Percentiles rank a stretch among this genome's conserved stretches.
These are phyloP conservation scores for Globisporangium viniferum DNA, from an alignment of 352 stramenopile species.

Conservation along the genomic window DNA sequence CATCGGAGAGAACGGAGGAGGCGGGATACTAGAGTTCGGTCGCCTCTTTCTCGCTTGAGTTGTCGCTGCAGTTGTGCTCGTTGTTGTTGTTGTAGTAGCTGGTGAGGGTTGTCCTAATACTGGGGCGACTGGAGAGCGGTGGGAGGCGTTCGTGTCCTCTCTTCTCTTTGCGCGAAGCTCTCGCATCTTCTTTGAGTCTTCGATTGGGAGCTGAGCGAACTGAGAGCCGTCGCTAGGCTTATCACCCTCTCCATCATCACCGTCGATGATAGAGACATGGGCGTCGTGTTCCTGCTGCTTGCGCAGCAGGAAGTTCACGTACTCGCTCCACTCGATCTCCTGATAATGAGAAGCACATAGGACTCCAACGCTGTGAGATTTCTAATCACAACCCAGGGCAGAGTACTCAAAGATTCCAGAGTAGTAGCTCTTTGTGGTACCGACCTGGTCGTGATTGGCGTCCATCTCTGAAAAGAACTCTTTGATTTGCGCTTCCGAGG, in stretches of 20 bases:
- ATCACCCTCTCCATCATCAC: not conserved
- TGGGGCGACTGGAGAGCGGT: not conserved
- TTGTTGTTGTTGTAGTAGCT: not conserved
- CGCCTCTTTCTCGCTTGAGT: not conserved
- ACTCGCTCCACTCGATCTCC: conserved; percentile 58
- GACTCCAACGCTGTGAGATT: too few species aligned
- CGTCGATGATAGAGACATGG: not conserved
- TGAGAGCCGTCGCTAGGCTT: not conserved
- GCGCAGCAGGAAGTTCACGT: conserved; percentile 41
- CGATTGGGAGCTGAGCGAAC: not conserved
- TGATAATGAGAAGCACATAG: not conserved
- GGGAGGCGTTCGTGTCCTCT: conserved; percentile 20
- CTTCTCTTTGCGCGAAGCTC: conserved; percentile 28
- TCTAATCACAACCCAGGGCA: too few species aligned
- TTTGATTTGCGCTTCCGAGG: conserved; percentile 20
- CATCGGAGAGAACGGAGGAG: not conserved
- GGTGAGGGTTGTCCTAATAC: not conserved
- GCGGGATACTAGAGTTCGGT: not conserved
- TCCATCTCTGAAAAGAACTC: conserved; percentile 50
- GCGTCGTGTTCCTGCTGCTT: conserved; percentile 15
- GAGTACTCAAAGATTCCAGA: too few species aligned
- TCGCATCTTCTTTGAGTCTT: conserved; percentile 6
- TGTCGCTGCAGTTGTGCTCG: not conserved
- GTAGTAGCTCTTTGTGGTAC: not conserved
- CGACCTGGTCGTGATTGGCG: conserved; percentile 44